phyloP scores from a whole-genome alignment of 164 flowering plant species.

The Umbellularia californica region DNA sequence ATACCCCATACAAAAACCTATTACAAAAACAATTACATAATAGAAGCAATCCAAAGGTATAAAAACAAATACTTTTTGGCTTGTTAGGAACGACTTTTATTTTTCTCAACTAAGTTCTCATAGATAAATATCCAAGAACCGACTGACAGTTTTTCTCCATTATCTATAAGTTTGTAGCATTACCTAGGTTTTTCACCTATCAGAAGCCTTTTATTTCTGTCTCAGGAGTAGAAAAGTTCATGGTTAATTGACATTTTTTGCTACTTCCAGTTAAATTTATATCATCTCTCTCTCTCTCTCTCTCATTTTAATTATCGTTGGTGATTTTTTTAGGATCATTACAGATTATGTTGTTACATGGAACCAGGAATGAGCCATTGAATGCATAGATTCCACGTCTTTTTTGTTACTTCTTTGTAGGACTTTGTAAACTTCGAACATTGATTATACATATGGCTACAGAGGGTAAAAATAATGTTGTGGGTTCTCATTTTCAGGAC shows the following conservation, averaged over 20 bases:
- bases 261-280: too few relatives aligned
- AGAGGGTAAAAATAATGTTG: background rate
- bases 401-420: background rate
- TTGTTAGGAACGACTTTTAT: too few relatives aligned
- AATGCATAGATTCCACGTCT: conserved; percentile 3
- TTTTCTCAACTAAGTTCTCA: too few relatives aligned
- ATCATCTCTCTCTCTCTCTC: conserved; percentile 1
- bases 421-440: background rate
- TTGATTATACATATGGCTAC: background rate
- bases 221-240: too few relatives aligned
- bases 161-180: background rate
- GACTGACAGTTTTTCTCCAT: too few relatives aligned
- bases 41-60: too few relatives aligned
- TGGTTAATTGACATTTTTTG: too few relatives aligned
- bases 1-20: too few relatives aligned
- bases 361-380: background rate
- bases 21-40: too few relatives aligned
- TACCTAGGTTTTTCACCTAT: background rate
- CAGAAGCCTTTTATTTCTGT: background rate
- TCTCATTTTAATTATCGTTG: background rate
- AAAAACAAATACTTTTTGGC: too few relatives aligned
- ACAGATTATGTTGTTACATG: background rate
- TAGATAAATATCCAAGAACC: too few relatives aligned
- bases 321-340: background rate
- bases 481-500: background rate